Evolutionary conservation across 148 eudicot species (phyloP), one percentile per base, ranked within the genome.

Genomic region (Fagopyrum tataricum): DNA sequence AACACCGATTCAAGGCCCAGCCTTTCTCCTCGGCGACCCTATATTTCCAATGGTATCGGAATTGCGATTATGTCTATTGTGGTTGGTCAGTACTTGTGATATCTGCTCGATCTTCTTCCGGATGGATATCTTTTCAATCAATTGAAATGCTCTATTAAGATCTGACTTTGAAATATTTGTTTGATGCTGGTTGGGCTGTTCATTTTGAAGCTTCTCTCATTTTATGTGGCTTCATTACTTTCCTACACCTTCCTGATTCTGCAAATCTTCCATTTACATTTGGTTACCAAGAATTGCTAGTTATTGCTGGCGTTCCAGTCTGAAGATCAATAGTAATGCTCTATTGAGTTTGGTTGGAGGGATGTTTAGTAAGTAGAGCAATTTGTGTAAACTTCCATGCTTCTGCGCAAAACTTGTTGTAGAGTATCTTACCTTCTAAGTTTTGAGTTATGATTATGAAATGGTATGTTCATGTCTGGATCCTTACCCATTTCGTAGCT

Each of bases 91-190:
- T 58, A 58, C 31, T 58, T 58, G 37, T 14, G 14, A 14, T 5
- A 23, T 58, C 15, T 39, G 15, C 24, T 24, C 39, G 66, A 24
- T 58, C 13, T 21, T 39, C 39, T 59, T 24, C 66, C 39, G 3
- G 39, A 59, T 24, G 37, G 37, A 20, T 4, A 1, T 51, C 4
- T 52, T 52, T 52, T 59, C 11, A 1, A 59, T 24, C 66, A 59
- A 24, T 59, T 59, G 39, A 23, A 10, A 59, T 59, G 66, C 66
- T n/a, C 26, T 59, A 59, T 59, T 59, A 39, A 24, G 66, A 59
- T 59, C 66, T 59, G 66, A 21, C 5, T 59, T 12, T 24, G 39
- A 59, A 59, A 2, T 11, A 23, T 59, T 39, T 59, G 15, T 59
- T 55, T 59, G 66, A 59, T 14, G 14, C 66, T 59, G 5, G 6